These are phyloP conservation scores for Podaxis mareebaensis DNA, from an alignment of 768 basidiomycete genomes.

Conservation along the genomic window DNA sequence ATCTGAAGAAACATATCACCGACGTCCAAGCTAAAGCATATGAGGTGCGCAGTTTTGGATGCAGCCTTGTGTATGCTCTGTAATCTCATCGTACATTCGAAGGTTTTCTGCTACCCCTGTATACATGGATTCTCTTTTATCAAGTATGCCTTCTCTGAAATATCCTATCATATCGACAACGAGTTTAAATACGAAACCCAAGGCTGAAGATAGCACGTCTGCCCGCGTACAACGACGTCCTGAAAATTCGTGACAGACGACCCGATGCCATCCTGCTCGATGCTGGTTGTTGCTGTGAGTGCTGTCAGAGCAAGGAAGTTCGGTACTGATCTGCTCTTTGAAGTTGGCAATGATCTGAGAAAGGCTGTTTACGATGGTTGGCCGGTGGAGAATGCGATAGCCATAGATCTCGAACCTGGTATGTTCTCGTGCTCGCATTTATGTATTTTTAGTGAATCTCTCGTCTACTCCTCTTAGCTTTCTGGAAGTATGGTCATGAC, in stretches of 20 bases:
- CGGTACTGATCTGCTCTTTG: neutral
- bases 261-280: constrained; percentile 38
- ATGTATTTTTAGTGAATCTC: neutral
- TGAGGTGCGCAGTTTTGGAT: constrained; percentile 32
- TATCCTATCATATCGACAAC: no score
- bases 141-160: constrained; percentile 22
- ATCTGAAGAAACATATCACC: constrained; percentile 39
- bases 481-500: constrained; percentile 63
- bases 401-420: constrained; percentile 38
- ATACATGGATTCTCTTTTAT: constrained; percentile 37
- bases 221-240: constrained; percentile 33
- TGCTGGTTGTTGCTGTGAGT: constrained; percentile 44
- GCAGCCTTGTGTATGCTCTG: constrained; percentile 24
- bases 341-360: constrained; percentile 42
- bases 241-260: constrained; percentile 25
- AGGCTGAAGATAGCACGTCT: constrained; percentile 34
- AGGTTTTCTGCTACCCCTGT: constrained; percentile 31
- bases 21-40: constrained; percentile 37
- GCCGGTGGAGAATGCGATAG: constrained; percentile 35
- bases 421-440: neutral
- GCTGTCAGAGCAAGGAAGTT: neutral
- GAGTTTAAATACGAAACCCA: neutral
- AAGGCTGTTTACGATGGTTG: constrained; percentile 41
- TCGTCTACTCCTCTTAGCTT: constrained; percentile 32
- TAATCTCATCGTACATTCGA: neutral